These are phyloP conservation scores for Penicillium sp. DNA, from an alignment of 2,329 filamentous ascomycete genomes.

Conservation along the genomic window DNA sequence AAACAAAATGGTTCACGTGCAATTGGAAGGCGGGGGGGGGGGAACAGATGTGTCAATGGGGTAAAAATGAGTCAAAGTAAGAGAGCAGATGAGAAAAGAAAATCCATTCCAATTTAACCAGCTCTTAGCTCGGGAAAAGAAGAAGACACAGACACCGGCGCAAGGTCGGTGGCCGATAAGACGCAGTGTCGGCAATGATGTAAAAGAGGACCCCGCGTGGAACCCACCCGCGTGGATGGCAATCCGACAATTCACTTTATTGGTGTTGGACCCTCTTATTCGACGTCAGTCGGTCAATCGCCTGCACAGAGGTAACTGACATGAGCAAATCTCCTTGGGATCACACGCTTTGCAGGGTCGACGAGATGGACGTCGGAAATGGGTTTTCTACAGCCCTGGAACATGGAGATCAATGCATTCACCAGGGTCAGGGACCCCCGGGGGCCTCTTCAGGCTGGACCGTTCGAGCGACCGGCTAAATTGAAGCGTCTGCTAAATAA, in stretches of 20 bases:
- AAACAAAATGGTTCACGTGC: no score
- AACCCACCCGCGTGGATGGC: neutral
- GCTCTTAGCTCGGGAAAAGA: neutral
- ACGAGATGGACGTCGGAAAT: no score
- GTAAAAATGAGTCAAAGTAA: neutral
- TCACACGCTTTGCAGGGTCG: no score
- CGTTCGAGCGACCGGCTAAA: no score
- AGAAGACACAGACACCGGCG: neutral
- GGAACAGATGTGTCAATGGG: no score
- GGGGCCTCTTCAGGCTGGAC: no score
- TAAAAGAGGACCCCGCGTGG: slow-evolving; percentile 8
- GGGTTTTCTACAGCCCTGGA: no score
- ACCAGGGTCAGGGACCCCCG: no score
- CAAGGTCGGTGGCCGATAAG: neutral
- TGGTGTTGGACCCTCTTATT: neutral
- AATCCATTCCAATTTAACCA: slow-evolving; percentile 3
- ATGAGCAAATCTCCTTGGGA: no score
- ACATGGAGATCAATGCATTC: no score
- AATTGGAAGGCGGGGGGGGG: no score
- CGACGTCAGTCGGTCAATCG: neutral
- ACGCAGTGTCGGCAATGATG: slow-evolving; percentile 18
- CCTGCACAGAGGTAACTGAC: no score
- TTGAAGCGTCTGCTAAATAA: neutral
- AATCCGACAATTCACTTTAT: neutral
- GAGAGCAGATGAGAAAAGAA: neutral